A percentile compares a stretch with the other conserved stretches of the same genome.
Evolutionary conservation across 2,329 filamentous ascomycete genomes (phyloP).

Genomic region (Pseudogymnoascus sp.): DNA sequence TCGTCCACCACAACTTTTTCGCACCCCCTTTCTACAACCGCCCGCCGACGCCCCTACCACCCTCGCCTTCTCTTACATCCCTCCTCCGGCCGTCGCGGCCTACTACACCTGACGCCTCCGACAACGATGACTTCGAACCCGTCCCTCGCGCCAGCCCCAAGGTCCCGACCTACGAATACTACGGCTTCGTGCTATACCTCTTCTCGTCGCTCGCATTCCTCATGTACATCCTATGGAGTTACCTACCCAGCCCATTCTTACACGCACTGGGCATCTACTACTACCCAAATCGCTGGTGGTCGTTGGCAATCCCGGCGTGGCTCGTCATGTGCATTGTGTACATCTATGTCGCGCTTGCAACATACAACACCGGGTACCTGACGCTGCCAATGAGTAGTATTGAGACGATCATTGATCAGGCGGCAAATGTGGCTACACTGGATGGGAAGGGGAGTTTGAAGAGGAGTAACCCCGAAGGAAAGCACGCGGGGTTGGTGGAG

Average conservation of each 20-base stretch:
- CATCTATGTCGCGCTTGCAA: slow-evolving; percentile 86
- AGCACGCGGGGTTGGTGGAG: slow-evolving; percentile 33
- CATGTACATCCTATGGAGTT: slow-evolving; percentile 64
- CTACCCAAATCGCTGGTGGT: slow-evolving; percentile 98
- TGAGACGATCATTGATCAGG: slow-evolving; percentile 88
- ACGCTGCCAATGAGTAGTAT: slow-evolving; percentile 72
- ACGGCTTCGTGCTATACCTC: slow-evolving; percentile 94
- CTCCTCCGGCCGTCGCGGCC: slow-evolving; percentile 85
- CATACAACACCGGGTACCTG: slow-evolving; percentile 83
- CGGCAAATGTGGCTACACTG: slow-evolving; percentile 75
- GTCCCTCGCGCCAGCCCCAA: slow-evolving; percentile 82
- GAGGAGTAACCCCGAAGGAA: slow-evolving; percentile 18
- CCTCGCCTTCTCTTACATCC: slow-evolving; percentile 85
- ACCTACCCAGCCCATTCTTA: slow-evolving; percentile 83
- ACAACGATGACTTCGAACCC: slow-evolving; percentile 66
- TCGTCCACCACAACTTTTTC: slow-evolving; percentile 42
- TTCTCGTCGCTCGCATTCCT: slow-evolving; percentile 76
- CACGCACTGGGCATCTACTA: slow-evolving; percentile 92
- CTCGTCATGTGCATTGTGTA: slow-evolving; percentile 82
- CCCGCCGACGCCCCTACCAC: slow-evolving; percentile 88
- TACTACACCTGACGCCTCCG: slow-evolving; percentile 84
- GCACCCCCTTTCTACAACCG: slow-evolving; percentile 92
- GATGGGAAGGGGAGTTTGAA: slow-evolving; percentile 58
- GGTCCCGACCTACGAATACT: slow-evolving; percentile 99
- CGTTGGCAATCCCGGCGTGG: slow-evolving; percentile 82